A percentile compares a stretch with the other conserved stretches of the same genome.
Conservation (phyloP, 805 yeast genomes). For the Metschnikowia hibisci region DNA sequence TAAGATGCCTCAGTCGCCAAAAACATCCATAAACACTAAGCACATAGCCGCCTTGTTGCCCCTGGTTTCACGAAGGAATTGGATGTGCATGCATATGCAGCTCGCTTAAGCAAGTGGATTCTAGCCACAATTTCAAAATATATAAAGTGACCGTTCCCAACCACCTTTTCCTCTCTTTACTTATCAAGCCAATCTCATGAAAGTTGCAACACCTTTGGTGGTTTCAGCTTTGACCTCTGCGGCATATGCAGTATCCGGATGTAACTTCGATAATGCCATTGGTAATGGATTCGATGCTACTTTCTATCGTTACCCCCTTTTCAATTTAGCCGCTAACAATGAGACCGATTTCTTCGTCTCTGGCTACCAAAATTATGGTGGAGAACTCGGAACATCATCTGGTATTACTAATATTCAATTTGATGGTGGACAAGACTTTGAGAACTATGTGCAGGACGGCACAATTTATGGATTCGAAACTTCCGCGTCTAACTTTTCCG, state of each 20-base stretch:
- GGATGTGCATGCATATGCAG: no score
- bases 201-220: neutral
- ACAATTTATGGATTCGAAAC: neutral
- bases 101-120: no score
- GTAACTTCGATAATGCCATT: neutral
- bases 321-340: neutral
- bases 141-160: neutral
- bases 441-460: neutral
- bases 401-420: conserved; percentile 1
- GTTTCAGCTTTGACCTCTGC: conserved; percentile 2
- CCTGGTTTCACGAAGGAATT: no score
- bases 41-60: no score
- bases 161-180: neutral
- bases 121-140: neutral
- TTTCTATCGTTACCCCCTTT: conserved; percentile 4
- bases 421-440: neutral
- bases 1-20: no score
- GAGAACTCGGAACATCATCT: neutral
- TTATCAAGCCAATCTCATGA: neutral
- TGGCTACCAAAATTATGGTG: conserved; percentile 1
- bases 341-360: neutral
- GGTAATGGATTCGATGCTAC: conserved; percentile 5
- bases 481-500: conserved; percentile 3
- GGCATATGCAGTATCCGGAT: conserved; percentile 4
- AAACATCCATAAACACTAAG: no score